Evolutionary conservation across 1,139 yeast species (phyloP), one percentile per base, ranked within the genome.

Genomic region (Saccharomyces hybrid): DNA sequence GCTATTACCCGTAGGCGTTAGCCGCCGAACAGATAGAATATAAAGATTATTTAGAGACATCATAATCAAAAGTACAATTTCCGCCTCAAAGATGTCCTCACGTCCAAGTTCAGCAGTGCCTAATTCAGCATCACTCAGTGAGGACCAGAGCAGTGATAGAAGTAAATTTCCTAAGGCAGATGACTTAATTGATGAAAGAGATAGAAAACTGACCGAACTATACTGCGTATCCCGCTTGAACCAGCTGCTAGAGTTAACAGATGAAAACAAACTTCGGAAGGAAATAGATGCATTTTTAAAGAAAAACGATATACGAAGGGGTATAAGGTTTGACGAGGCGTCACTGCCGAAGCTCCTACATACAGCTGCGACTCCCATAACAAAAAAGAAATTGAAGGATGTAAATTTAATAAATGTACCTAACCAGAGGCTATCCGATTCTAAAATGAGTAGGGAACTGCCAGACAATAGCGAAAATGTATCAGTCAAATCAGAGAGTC

Each of bases 191-290:
- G 68, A 71, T 53, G 66, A 68, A 51, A 70, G 86, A 51, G 80
- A 80, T 61, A 69, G 82, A 28, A 81, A 80, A 63, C 69, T 82
- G 34, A 73, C 82, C 0, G 84, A 82, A 63, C 67, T 82, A 26
- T 82, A 79, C 62, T 78, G 81, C 57, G 75, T 82, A 4, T 76
- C 84, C 1, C 71, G 75, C 56, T 51, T 74, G 64, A 53, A 62
- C 65, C 61, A 69, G 61, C 14, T 68, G 60, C 29, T 65, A 32
- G 57, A 58, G 7, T 58, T 65, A 9, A 64, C 56, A 8, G 59
- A 65, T 56, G 61, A 60, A 32, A 51, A 47, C 16, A 31, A 38
- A n/a, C 53, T 66, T 27, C 56, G 56, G 34, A 48, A 53, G 14
- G 64, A 66, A 23, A 56, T 66, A 6, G 51, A 59, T 13, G 52